Conservation (phyloP, 2,329 filamentous ascomycete species). For the Beauveria bassiana region DNA sequence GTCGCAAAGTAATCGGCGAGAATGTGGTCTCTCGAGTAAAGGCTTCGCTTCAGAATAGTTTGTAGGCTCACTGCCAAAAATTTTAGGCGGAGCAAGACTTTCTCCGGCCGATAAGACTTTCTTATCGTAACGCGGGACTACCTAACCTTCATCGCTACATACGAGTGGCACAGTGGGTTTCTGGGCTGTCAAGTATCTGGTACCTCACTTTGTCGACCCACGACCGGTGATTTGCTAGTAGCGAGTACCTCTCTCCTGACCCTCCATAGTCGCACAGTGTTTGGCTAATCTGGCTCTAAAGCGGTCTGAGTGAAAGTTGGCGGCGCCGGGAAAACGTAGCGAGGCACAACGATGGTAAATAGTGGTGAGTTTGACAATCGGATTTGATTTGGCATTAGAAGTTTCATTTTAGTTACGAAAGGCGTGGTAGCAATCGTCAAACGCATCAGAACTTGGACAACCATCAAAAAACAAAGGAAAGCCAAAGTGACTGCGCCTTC, state of each 20-base stretch:
- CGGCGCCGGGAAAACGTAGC: too few relatives aligned
- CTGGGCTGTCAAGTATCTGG: neutral
- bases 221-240: neutral
- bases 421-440: conserved; percentile 29
- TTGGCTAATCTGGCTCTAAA: neutral
- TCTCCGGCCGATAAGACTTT: conserved; percentile 23
- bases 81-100: conserved; percentile 22
- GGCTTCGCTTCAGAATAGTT: neutral
- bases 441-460: conserved; percentile 28
- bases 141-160: too few relatives aligned
- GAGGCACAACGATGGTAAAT: too few relatives aligned
- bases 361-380: neutral
- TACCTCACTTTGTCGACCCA: neutral
- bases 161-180: neutral
- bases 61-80: conserved; percentile 17
- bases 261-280: neutral
- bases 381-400: conserved; percentile 20
- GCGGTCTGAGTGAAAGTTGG: neutral
- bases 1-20: neutral
- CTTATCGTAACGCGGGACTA: conserved; percentile 20
- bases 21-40: neutral
- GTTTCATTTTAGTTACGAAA: conserved; percentile 29
- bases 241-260: neutral
- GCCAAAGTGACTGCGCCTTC: conserved; percentile 32
- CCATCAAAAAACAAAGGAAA: conserved; percentile 32